Evolutionary conservation across 805 yeast genomes (phyloP).

Genomic region (Candida sithepensis): DNA sequence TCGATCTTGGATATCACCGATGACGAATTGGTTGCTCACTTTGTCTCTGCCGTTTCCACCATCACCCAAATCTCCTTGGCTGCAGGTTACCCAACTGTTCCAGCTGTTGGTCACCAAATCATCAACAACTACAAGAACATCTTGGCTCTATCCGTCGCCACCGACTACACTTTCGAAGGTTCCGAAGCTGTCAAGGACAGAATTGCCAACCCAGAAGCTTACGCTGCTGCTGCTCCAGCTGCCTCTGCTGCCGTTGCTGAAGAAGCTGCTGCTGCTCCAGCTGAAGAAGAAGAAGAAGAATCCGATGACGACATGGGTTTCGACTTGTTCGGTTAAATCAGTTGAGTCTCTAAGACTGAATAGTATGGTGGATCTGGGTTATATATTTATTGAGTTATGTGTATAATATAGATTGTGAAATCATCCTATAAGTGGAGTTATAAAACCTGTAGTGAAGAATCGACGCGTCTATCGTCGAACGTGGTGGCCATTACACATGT

Average conservation of each 20-base stretch:
- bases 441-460: background rate
- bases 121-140: constrained; percentile 99
- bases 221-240: constrained; percentile 98
- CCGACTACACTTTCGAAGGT: constrained; percentile 99
- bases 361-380: background rate
- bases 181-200: constrained; percentile 99
- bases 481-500: no score
- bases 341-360: background rate
- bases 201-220: constrained; percentile 99
- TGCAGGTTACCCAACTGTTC: constrained; percentile 98
- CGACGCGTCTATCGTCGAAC: background rate
- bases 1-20: constrained; percentile 97
- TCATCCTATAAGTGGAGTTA: no score
- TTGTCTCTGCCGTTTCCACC: constrained; percentile 86
- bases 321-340: constrained; percentile 92
- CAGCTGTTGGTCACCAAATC: constrained; percentile 98
- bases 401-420: background rate
- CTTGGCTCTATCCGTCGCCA: constrained; percentile 95
- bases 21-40: constrained; percentile 90
- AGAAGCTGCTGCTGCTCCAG: constrained; percentile 63
- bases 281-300: constrained; percentile 67
- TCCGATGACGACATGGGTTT: constrained; percentile 88
- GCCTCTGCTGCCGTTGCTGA: constrained; percentile 74
- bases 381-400: background rate
- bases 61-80: constrained; percentile 97